Evolutionary conservation across 192 early-diverging fungal species (phyloP).

Genomic region (Coemansia sp.): DNA sequence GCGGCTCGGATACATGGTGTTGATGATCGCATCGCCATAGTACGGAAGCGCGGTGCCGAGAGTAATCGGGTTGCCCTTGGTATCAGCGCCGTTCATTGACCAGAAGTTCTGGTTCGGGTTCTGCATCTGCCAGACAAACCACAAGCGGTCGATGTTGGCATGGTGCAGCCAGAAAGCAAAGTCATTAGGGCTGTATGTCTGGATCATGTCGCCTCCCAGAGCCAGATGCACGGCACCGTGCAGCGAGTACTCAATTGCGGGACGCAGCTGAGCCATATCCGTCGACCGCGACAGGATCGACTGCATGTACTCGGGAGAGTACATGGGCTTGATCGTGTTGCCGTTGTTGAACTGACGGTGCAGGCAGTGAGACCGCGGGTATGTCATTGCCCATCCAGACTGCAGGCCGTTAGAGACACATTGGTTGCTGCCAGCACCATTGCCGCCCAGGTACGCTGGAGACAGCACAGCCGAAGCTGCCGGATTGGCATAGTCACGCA

Average conservation of each 20-base stretch:
- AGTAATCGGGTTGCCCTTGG: slow-evolving; percentile 14
- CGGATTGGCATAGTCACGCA: slow-evolving; percentile 51
- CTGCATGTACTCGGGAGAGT: slow-evolving; percentile 51
- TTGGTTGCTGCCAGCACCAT: slow-evolving; percentile 30
- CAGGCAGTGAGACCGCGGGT: slow-evolving; percentile 44
- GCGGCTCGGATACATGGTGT: slow-evolving; percentile 34
- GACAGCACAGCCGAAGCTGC: slow-evolving; percentile 36
- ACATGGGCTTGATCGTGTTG: slow-evolving; percentile 33
- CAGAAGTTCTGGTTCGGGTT: slow-evolving; percentile 44
- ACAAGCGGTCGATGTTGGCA: slow-evolving; percentile 54
- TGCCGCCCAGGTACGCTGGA: slow-evolving; percentile 31
- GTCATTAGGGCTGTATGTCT: slow-evolving; percentile 53
- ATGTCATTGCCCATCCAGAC: slow-evolving; percentile 18
- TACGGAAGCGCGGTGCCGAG: slow-evolving; percentile 16
- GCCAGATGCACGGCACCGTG: slow-evolving; percentile 47
- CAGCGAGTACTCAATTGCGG: slow-evolving; percentile 42
- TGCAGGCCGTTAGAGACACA: slow-evolving; percentile 41
- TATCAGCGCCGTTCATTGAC: slow-evolving; percentile 30
- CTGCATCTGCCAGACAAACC: slow-evolving; percentile 54
- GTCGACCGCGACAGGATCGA: slow-evolving; percentile 39
- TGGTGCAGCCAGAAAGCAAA: slow-evolving; percentile 56
- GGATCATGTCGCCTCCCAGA: slow-evolving; percentile 52
- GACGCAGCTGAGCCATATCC: slow-evolving; percentile 45
- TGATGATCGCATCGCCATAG: slow-evolving; percentile 31
- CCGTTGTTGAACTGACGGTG: slow-evolving; percentile 50